Conservation (phyloP, 108 stramenopile species). For the Nitzschia sp. region DNA sequence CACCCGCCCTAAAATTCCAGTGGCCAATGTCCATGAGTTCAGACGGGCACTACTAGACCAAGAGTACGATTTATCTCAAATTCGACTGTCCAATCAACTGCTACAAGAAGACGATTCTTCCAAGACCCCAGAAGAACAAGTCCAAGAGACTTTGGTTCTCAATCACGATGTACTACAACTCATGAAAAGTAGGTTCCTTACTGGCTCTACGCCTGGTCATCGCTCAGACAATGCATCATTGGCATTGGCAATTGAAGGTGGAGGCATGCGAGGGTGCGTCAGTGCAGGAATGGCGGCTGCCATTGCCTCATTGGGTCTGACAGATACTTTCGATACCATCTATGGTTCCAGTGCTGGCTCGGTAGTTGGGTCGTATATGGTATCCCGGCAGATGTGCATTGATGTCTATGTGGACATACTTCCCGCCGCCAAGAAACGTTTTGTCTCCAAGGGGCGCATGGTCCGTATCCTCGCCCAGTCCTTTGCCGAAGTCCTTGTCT, state of each 20-base stretch:
- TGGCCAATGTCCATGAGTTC: slow-evolving; percentile 12
- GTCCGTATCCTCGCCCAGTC: slow-evolving; percentile 28
- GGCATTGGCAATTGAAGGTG: slow-evolving; percentile 85
- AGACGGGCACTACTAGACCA: slow-evolving; percentile 18
- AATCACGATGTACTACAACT: slow-evolving; percentile 69
- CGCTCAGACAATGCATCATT: slow-evolving; percentile 61
- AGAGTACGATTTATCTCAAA: neutral
- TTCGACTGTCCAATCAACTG: slow-evolving; percentile 6
- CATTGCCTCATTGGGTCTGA: slow-evolving; percentile 68
- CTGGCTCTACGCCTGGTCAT: slow-evolving; percentile 53
- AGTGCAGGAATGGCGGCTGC: slow-evolving; percentile 81
- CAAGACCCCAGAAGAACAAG: slow-evolving; percentile 8
- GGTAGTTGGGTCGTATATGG: slow-evolving; percentile 77
- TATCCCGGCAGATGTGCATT: slow-evolving; percentile 70
- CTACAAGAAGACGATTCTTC: neutral
- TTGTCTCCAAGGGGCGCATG: slow-evolving; percentile 64
- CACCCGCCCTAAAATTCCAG: neutral
- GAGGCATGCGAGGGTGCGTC: slow-evolving; percentile 78
- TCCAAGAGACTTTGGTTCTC: slow-evolving; percentile 7
- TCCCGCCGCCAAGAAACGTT: slow-evolving; percentile 56
- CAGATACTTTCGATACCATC: slow-evolving; percentile 64
- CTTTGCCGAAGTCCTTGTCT: slow-evolving; percentile 13
- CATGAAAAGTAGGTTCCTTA: slow-evolving; percentile 47
- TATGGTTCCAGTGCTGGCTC: slow-evolving; percentile 80
- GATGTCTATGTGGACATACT: slow-evolving; percentile 79